Percentiles rank a stretch among this genome's conserved stretches.
Conservation (phyloP, 306 rosid species). For the Medicago lupulina region DNA sequence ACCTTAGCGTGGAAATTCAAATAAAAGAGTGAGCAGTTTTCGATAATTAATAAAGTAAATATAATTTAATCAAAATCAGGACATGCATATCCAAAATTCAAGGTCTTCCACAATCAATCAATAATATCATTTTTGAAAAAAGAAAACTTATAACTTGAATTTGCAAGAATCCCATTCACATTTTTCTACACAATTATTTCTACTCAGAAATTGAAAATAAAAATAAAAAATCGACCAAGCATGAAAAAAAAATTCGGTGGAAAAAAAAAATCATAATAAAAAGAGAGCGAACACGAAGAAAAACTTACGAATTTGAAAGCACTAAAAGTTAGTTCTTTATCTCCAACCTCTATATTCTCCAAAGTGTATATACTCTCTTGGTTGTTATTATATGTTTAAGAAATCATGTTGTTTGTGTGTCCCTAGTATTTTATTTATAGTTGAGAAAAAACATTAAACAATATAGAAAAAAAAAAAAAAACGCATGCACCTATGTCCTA, state of each 20-base stretch:
- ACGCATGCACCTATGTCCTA: no score
- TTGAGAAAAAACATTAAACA: background rate
- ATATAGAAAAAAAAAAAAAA: background rate
- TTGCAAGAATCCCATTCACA: conserved; percentile 14
- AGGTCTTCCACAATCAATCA: background rate
- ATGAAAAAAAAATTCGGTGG: background rate
- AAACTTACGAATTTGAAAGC: conserved; percentile 56
- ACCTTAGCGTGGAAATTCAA: background rate
- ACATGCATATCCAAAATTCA: conserved; percentile 43
- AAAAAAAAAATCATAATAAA: background rate
- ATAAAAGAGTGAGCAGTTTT: background rate
- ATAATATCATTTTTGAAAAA: background rate
- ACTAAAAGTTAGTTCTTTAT: background rate
- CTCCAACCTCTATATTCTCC: conserved; percentile 20
- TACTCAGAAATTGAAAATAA: conserved; percentile 14
- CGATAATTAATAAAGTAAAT: conserved; percentile 29
- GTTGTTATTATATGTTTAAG: no score
- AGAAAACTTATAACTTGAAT: conserved; percentile 32
- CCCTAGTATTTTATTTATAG: conserved; percentile 13
- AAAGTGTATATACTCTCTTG: background rate
- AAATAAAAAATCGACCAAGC: background rate
- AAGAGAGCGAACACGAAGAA: background rate
- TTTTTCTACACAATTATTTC: background rate
- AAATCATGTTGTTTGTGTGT: background rate
- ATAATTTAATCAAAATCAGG: conserved; percentile 43